Percentiles rank a stretch among this genome's conserved stretches.
These are phyloP conservation scores for Penicillium simplicissimum DNA, from an alignment of 495 filamentous ascomycete genomes.

Conservation along the genomic window DNA sequence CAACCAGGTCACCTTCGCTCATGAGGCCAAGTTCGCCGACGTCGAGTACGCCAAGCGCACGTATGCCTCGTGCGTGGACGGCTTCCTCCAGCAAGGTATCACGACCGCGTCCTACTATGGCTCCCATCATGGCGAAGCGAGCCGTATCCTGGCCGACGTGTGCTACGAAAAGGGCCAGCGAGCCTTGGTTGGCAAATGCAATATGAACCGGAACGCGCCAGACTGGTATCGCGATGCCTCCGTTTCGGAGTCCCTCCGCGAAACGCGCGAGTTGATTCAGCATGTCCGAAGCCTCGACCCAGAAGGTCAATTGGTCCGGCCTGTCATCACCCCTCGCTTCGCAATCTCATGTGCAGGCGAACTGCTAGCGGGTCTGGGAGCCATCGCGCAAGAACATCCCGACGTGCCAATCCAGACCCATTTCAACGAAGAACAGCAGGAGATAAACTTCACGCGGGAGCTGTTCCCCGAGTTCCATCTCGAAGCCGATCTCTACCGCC, in stretches of 20 bases:
- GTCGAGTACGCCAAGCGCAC: constrained; percentile 50
- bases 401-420: constrained; percentile 64
- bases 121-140: constrained; percentile 58
- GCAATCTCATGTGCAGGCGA: constrained; percentile 58
- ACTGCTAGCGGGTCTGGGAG: constrained; percentile 54
- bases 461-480: constrained; percentile 54
- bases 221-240: constrained; percentile 58
- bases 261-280: constrained; percentile 55
- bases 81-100: constrained; percentile 61
- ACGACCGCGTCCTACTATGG: constrained; percentile 69
- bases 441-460: constrained; percentile 51
- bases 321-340: constrained; percentile 65
- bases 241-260: constrained; percentile 47
- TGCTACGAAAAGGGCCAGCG: constrained; percentile 60
- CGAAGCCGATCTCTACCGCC: constrained; percentile 57
- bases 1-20: constrained; percentile 59
- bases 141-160: constrained; percentile 58
- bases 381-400: constrained; percentile 48
- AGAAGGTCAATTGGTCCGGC: constrained; percentile 42
- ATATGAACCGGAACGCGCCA: constrained; percentile 63
- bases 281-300: constrained; percentile 38
- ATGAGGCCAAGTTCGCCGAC: constrained; percentile 59
- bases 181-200: constrained; percentile 66
- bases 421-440: constrained; percentile 60
- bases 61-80: constrained; percentile 55